Conservation (phyloP, 2,329 filamentous ascomycete genomes). For the Fusarium sp. region DNA sequence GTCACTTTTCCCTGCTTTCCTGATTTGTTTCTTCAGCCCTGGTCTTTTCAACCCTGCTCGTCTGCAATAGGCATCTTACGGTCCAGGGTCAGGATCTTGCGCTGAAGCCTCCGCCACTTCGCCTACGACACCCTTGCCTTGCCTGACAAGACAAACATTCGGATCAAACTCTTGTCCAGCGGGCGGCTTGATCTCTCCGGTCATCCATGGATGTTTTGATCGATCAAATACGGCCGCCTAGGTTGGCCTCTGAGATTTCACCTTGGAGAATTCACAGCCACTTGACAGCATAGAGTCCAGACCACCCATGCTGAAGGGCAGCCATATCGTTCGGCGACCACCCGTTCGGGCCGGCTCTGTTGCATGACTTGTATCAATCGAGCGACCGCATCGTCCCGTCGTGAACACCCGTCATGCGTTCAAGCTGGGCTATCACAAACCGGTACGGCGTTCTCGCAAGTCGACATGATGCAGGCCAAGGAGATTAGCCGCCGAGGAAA, state of each 20-base stretch:
- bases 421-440: constrained; percentile 40
- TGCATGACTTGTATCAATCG: constrained; percentile 43
- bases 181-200: not conserved
- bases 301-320: constrained; percentile 14
- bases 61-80: not conserved
- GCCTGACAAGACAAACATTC: not conserved
- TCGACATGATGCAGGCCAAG: constrained; percentile 30
- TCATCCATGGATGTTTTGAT: constrained; percentile 15
- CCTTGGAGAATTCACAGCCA: not conserved
- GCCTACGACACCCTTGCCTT: not conserved
- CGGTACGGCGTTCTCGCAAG: constrained; percentile 16
- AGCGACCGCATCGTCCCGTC: constrained; percentile 33
- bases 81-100: not conserved
- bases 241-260: constrained; percentile 14
- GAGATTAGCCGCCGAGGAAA: constrained; percentile 44
- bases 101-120: not conserved
- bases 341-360: constrained; percentile 28
- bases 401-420: constrained; percentile 36
- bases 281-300: not conserved
- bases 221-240: constrained; percentile 31
- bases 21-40: not conserved
- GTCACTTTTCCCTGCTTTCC: not conserved
- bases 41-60: not conserved
- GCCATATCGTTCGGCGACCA: constrained; percentile 22
- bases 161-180: not conserved